Conservation (phyloP, 2,329 filamentous ascomycete genomes). For the Xylaria sp. region DNA sequence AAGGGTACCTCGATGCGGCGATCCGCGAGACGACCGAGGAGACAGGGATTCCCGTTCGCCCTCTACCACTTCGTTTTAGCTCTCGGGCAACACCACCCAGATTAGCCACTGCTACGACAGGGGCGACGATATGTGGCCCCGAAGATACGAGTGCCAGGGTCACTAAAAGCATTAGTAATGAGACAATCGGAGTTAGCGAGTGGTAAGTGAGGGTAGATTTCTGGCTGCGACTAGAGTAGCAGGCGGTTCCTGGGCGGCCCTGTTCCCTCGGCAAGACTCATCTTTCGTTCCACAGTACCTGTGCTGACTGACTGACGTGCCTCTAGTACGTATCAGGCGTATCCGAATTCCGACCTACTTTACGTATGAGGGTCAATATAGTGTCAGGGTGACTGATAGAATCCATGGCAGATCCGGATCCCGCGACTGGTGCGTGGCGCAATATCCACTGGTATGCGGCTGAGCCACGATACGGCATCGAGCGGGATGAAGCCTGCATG, state of each 20-base stretch:
- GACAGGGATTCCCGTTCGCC: constrained; percentile 38
- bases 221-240: not conserved
- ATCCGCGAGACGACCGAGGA: constrained; percentile 46
- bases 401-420: constrained; percentile 27
- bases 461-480: constrained; percentile 20
- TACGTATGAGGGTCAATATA: not conserved
- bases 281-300: not conserved
- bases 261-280: not conserved
- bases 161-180: constrained; percentile 27
- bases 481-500: constrained; percentile 28
- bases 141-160: constrained; percentile 26
- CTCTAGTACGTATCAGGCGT: constrained; percentile 22
- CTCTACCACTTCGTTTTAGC: constrained; percentile 37
- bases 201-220: constrained; percentile 21
- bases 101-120: constrained; percentile 9
- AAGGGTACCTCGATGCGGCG: constrained; percentile 39
- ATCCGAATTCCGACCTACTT: not conserved
- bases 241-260: constrained; percentile 1
- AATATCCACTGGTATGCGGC: constrained; percentile 29
- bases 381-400: constrained; percentile 10
- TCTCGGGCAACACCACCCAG: constrained; percentile 40
- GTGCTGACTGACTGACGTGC: constrained; percentile 6
- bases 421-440: constrained; percentile 28
- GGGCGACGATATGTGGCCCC: constrained; percentile 16
- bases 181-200: constrained; percentile 29